These are phyloP conservation scores for Delitschia confertaspora DNA, from an alignment of 495 filamentous ascomycete species.

Conservation along the genomic window DNA sequence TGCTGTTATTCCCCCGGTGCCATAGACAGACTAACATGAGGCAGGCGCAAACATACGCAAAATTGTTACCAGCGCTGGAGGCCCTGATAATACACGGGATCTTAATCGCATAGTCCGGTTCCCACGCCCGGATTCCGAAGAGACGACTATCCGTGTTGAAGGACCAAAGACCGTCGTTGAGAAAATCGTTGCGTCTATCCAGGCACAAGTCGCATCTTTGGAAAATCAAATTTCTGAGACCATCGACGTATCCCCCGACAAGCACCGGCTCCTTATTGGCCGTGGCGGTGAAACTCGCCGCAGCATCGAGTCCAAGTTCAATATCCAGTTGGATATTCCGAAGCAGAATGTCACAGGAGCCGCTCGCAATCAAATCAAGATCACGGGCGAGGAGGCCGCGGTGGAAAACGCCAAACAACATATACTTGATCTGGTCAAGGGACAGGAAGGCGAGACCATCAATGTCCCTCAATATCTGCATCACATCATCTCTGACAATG, in stretches of 20 bases:
- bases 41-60: conserved; percentile 76
- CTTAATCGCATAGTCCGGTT: conserved; percentile 83
- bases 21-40: conserved; percentile 1
- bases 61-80: conserved; percentile 79
- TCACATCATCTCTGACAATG: conserved; percentile 77
- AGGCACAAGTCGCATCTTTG: conserved; percentile 67
- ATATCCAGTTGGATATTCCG: conserved; percentile 81
- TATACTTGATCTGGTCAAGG: conserved; percentile 69
- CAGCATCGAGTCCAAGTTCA: conserved; percentile 80
- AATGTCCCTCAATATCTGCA: conserved; percentile 72
- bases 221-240: conserved; percentile 64
- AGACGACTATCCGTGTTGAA: conserved; percentile 77
- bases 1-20: conserved; percentile 30
- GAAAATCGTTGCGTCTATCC: conserved; percentile 74
- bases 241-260: conserved; percentile 75
- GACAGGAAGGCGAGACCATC: conserved; percentile 77
- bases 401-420: conserved; percentile 81
- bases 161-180: conserved; percentile 75
- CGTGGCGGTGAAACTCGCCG: conserved; percentile 80
- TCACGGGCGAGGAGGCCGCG: conserved; percentile 65
- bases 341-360: conserved; percentile 60
- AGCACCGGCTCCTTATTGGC: conserved; percentile 85
- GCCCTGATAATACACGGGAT: conserved; percentile 71
- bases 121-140: conserved; percentile 68
- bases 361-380: conserved; percentile 62